Conservation (phyloP, 768 basidiomycete species). For the Vishniacozyma victoriae region DNA sequence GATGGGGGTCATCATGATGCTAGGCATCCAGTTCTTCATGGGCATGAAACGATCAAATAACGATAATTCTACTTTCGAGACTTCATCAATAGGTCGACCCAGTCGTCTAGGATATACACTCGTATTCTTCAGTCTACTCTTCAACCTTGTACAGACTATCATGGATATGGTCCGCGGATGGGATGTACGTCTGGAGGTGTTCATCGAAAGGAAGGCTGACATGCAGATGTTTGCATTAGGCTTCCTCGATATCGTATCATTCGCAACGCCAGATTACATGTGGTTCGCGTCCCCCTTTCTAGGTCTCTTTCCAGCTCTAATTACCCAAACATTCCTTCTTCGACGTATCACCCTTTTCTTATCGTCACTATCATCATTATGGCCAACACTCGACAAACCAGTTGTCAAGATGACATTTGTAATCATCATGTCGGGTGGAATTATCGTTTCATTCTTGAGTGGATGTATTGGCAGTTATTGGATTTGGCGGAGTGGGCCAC, state of each 20-base stretch:
- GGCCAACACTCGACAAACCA: slow-evolving; percentile 16
- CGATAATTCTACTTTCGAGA: too few species aligned
- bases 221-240: slow-evolving; percentile 26
- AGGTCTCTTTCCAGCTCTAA: slow-evolving; percentile 19
- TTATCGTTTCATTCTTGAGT: slow-evolving; percentile 1
- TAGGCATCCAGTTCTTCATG: slow-evolving; percentile 17
- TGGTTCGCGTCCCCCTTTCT: slow-evolving; percentile 32
- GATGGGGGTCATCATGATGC: slow-evolving; percentile 29
- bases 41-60: too few species aligned
- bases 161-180: slow-evolving; percentile 22
- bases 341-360: slow-evolving; percentile 25
- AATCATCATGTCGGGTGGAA: slow-evolving; percentile 1
- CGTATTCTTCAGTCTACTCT: slow-evolving; percentile 10
- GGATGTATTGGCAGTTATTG: slow-evolving; percentile 2
- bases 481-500: slow-evolving; percentile 6
- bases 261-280: slow-evolving; percentile 11
- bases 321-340: slow-evolving; percentile 31
- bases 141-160: slow-evolving; percentile 17
- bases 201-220: not conserved
- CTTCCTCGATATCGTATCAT: slow-evolving; percentile 13
- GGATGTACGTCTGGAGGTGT: slow-evolving; percentile 20
- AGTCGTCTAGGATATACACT: slow-evolving; percentile 16
- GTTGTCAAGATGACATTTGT: slow-evolving; percentile 6
- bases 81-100: too few species aligned
- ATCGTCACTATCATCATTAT: slow-evolving; percentile 17